phyloP scores from a whole-genome alignment of 805 yeast species.

The Lachancea dasiensis region DNA sequence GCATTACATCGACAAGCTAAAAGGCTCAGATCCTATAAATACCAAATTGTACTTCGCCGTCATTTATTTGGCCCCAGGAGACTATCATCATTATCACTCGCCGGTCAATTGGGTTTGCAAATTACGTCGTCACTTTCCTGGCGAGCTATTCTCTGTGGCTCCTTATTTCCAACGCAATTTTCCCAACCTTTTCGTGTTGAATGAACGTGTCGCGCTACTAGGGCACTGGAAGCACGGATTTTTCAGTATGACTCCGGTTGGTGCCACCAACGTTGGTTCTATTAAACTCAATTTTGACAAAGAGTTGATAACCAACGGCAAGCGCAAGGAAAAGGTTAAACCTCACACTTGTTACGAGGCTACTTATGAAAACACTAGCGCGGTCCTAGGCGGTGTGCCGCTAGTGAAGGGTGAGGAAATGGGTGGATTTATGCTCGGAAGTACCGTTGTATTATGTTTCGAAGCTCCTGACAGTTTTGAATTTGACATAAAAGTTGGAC shows the following conservation, averaged over 20 bases:
- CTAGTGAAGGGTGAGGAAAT: slow-evolving; percentile 86
- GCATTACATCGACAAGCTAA: slow-evolving; percentile 14
- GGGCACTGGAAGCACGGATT: slow-evolving; percentile 98
- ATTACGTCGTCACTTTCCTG: slow-evolving; percentile 88
- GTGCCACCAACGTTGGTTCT: slow-evolving; percentile 98
- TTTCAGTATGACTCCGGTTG: slow-evolving; percentile 98
- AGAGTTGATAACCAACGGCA: slow-evolving; percentile 77
- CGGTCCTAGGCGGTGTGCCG: slow-evolving; percentile 78
- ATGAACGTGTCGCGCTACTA: slow-evolving; percentile 89
- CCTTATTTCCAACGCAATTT: slow-evolving; percentile 91
- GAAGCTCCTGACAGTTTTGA: slow-evolving; percentile 85
- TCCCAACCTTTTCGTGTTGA: slow-evolving; percentile 79
- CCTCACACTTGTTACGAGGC: slow-evolving; percentile 92
- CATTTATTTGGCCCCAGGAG: slow-evolving; percentile 95
- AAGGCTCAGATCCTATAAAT: slow-evolving; percentile 32
- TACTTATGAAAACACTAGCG: slow-evolving; percentile 74
- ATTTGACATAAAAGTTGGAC: slow-evolving; percentile 66
- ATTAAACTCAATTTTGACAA: slow-evolving; percentile 88
- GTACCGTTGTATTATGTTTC: slow-evolving; percentile 93
- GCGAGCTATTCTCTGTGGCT: slow-evolving; percentile 92
- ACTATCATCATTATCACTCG: slow-evolving; percentile 94
- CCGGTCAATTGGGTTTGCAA: slow-evolving; percentile 96
- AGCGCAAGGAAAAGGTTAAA: slow-evolving; percentile 40
- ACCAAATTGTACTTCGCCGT: slow-evolving; percentile 80
- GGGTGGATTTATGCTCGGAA: slow-evolving; percentile 95